Evolutionary conservation across 2,329 filamentous ascomycete species (phyloP), one percentile per base, ranked within the genome.

Genomic region (Xylariaceae sp.): DNA sequence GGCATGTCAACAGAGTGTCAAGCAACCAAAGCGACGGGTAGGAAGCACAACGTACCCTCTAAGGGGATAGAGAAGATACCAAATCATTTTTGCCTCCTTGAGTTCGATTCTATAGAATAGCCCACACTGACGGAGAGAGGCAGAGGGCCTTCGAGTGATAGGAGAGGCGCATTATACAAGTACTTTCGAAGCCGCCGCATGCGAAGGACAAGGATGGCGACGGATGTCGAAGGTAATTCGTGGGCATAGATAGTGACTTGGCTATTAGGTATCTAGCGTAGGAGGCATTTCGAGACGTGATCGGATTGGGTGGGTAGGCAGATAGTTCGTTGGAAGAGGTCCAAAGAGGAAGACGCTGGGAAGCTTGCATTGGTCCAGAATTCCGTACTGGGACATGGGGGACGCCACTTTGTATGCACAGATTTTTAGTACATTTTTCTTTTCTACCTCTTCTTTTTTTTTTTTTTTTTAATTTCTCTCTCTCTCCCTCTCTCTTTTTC

Each of bases 11-110:
- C 56, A 52, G 55, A 52, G 50, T 45, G 49, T 42, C 26, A 29
- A 37, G 20, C 20, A 44, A 20, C 43, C 3, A 3, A 47, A n/a
- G 44, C 6, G 12, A 42, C 45, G 23, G 26, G 21, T 50, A 57
- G 43, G 19, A 19, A 50, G 29, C 12, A 40, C 3, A 26, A 81
- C 87, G 73, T 75, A 90, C 88, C 89, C 88, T 82, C 89, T 82
- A 65, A 92, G 79, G 69, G 89, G 89, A 76, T 89, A 91, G 63
- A 92, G 77, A 49, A 92, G 75, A 77, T 89, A 90, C 88, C 88
- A 90, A 75, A 90, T 88, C 88, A 90, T 85, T 67, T 66, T 73
- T 70, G n/a, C 61, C 57, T 51, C 46, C 60, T 59, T 52, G 44
- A 54, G 49, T n/a, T n/a, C n/a, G n/a, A n/a, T 43, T 52, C 48